Base-by-base conservation (phyloP, 192 early-diverging fungal species). In the Linnemannia exigua region DNA sequence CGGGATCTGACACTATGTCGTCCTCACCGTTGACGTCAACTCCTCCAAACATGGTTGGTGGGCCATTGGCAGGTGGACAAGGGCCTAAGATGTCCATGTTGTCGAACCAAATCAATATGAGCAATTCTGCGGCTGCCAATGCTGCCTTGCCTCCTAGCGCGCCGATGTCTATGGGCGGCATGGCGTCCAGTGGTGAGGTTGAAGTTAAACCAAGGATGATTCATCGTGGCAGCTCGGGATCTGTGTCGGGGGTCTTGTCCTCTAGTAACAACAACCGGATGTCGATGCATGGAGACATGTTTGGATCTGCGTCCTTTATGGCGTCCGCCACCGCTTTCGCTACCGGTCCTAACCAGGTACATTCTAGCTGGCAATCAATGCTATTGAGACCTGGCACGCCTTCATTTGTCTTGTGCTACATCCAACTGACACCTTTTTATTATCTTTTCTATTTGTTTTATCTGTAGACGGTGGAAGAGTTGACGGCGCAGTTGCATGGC, bases 401-500 rank as follows among this genome's bases (percentile, higher is more conserved):
- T 7, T n/a, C n/a, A n/a, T n/a, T n/a, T n/a, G n/a, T n/a, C 1
- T 61, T 31, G 20, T 28, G 9, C 4, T 19, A 44, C 41, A 44
- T 44, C 0, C 20, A 20, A 31, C 6, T 61, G 5, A 25, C 22
- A 17, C 74, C 3, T 16, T 25, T 25, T 11, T 54, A 36, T 44
- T 3, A 0, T 38, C n/a, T 52, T 11, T 20, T 28, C 22, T 47
- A 19, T 33, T 28, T 47, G 37, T 31, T 22, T 8, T 8, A 6
- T 52, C 28, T 44, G 5, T 72, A 84, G 76, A 73, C 82, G 33
- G 73, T 85, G 5, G 82, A 85, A 38, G 87, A 89, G 66, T 72
- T 91, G 36, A 87, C 88, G 52, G 85, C 76, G n/a, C 84, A 89
- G 33, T 68, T 91, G 63, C 82, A 87, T n/a, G 50, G 69, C 15